Conservation (phyloP, 2,329 filamentous ascomycete genomes). For the Cytospora piceicola region DNA sequence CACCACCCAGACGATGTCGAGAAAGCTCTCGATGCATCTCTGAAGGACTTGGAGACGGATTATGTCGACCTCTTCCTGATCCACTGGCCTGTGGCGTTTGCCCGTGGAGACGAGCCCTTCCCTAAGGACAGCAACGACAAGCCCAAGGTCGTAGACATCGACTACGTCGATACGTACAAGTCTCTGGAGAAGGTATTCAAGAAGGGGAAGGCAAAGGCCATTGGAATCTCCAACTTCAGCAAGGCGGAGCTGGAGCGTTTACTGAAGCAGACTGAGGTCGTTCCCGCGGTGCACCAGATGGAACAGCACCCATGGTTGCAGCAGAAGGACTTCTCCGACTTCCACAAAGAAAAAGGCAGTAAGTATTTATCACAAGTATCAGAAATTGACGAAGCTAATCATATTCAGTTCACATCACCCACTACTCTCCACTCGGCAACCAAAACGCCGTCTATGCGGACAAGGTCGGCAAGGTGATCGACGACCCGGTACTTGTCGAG, state of each 20-base stretch:
- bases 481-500: constrained; percentile 5
- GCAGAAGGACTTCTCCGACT: constrained; percentile 55
- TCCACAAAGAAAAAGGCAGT: constrained; percentile 49
- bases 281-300: constrained; percentile 63
- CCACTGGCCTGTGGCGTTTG: constrained; percentile 51
- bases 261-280: constrained; percentile 46
- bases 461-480: constrained; percentile 25
- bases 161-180: constrained; percentile 47
- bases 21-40: constrained; percentile 48
- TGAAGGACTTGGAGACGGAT: constrained; percentile 50
- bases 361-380: constrained; percentile 50
- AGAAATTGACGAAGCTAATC: background rate
- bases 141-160: constrained; percentile 44
- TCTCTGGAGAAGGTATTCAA: constrained; percentile 53
- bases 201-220: constrained; percentile 53
- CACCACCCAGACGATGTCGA: constrained; percentile 32
- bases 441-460: constrained; percentile 8
- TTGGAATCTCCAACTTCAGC: constrained; percentile 45
- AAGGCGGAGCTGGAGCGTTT: constrained; percentile 41
- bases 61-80: constrained; percentile 59
- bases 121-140: constrained; percentile 21
- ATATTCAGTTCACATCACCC: constrained; percentile 26
- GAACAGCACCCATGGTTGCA: constrained; percentile 63
- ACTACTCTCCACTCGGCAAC: constrained; percentile 21
- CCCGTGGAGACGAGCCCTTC: constrained; percentile 12